Evolutionary conservation across 2,329 filamentous ascomycete genomes (phyloP).

Genomic region (Periconia macrospinosa): DNA sequence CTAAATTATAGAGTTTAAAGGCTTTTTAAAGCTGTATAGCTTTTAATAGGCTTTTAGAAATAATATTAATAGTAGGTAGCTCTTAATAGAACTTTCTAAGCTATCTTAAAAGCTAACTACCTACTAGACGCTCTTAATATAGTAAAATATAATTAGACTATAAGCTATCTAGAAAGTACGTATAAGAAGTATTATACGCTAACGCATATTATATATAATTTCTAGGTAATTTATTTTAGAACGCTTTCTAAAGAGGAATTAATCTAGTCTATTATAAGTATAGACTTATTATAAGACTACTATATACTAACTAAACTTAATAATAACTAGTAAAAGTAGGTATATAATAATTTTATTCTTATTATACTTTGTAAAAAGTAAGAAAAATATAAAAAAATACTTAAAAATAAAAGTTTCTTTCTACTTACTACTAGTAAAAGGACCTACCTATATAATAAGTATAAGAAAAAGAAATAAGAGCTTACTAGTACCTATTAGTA

Average conservation of each 20-base stretch:
- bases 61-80: no score
- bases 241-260: constrained; percentile 4
- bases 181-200: no score
- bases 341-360: constrained; percentile 12
- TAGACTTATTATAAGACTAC: constrained; percentile 12
- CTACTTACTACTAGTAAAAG: constrained; percentile 5
- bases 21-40: no score
- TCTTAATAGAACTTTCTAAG: no score
- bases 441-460: background rate
- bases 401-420: constrained; percentile 5
- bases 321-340: constrained; percentile 3
- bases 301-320: constrained; percentile 7
- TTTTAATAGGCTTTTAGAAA: no score
- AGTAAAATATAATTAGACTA: constrained; percentile 1
- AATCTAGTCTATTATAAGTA: constrained; percentile 15
- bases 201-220: background rate
- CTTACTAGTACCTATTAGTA: background rate
- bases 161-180: background rate
- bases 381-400: constrained; percentile 2
- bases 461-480: background rate
- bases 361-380: constrained; percentile 3
- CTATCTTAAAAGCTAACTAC: no score
- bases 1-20: no score
- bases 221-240: constrained; percentile 13
- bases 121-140: background rate